These are phyloP conservation scores for Fusarium sulawesiense DNA, from an alignment of 2,329 filamentous ascomycete genomes.

Conservation along the genomic window DNA sequence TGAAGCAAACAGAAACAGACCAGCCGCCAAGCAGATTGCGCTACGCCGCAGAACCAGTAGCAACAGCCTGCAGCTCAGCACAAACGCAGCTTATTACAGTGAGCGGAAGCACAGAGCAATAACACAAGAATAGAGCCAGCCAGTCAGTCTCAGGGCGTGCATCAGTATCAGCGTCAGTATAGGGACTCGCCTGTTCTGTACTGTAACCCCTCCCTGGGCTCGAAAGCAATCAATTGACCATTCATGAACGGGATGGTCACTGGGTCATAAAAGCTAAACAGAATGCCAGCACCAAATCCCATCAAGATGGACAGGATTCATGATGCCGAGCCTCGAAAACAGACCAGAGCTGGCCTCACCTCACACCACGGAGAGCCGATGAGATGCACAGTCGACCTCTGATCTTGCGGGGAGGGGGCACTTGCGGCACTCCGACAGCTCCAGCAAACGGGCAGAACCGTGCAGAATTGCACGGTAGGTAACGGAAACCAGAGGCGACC, in stretches of 20 bases:
- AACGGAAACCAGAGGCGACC: constrained; percentile 42
- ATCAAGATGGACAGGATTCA: constrained; percentile 26
- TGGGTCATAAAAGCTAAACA: constrained; percentile 11
- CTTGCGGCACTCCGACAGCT: constrained; percentile 36
- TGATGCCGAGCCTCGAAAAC: constrained; percentile 36
- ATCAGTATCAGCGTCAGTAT: constrained; percentile 1
- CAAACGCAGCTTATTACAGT: neutral
- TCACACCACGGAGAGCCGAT: constrained; percentile 43
- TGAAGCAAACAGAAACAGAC: constrained; percentile 12
- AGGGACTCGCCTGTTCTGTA: neutral
- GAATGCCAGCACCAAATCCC: constrained; percentile 36
- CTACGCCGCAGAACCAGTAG: constrained; percentile 24
- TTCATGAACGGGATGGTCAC: constrained; percentile 35
- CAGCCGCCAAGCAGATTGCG: constrained; percentile 12
- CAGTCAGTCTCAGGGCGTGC: constrained; percentile 11
- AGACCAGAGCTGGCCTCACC: constrained; percentile 40
- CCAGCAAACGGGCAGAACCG: constrained; percentile 44
- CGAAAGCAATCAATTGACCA: constrained; percentile 32
- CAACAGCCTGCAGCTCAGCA: constrained; percentile 9
- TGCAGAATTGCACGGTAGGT: constrained; percentile 44
- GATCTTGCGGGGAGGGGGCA: constrained; percentile 32
- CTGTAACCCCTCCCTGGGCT: constrained; percentile 20
- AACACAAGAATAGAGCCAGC: constrained; percentile 1
- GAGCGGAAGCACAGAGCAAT: constrained; percentile 24
- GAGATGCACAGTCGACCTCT: constrained; percentile 33